A percentile compares a stretch with the other conserved stretches of the same genome.
Conservation (phyloP, 495 filamentous ascomycete species). For the Penicillium pulvis region DNA sequence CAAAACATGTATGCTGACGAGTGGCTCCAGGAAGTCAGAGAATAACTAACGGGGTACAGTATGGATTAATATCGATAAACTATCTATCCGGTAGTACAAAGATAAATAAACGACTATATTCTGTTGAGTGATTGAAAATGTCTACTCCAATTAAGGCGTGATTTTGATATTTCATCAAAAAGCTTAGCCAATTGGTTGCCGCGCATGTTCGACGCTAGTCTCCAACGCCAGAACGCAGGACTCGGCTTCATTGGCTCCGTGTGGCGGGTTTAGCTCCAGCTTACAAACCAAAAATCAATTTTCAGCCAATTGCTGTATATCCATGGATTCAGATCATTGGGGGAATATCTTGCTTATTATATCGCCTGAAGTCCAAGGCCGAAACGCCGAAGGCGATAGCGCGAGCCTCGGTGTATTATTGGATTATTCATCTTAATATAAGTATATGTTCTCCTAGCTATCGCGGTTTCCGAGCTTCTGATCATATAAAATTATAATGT, state of each 20-base stretch:
- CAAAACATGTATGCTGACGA: constrained; percentile 33
- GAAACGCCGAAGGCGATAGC: neutral
- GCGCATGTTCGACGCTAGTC: neutral
- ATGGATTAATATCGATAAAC: neutral
- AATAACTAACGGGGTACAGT: no score
- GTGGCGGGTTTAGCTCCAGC: neutral
- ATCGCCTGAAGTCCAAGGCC: neutral
- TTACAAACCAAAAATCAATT: neutral
- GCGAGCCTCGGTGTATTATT: neutral
- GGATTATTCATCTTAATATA: neutral
- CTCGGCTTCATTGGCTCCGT: neutral
- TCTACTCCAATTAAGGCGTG: neutral
- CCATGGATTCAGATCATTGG: neutral
- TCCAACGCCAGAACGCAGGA: neutral
- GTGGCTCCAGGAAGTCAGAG: constrained; percentile 26
- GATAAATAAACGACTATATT: neutral
- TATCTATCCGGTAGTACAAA: neutral
- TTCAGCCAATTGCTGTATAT: neutral
- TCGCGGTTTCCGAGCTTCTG: no score
- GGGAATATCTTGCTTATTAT: neutral
- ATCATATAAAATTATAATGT: no score
- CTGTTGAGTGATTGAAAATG: neutral
- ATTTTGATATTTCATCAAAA: neutral
- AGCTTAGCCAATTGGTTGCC: neutral
- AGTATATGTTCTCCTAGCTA: neutral